These are phyloP conservation scores for Podosphaera fusca DNA, from an alignment of 2,329 filamentous ascomycete genomes.

Conservation along the genomic window DNA sequence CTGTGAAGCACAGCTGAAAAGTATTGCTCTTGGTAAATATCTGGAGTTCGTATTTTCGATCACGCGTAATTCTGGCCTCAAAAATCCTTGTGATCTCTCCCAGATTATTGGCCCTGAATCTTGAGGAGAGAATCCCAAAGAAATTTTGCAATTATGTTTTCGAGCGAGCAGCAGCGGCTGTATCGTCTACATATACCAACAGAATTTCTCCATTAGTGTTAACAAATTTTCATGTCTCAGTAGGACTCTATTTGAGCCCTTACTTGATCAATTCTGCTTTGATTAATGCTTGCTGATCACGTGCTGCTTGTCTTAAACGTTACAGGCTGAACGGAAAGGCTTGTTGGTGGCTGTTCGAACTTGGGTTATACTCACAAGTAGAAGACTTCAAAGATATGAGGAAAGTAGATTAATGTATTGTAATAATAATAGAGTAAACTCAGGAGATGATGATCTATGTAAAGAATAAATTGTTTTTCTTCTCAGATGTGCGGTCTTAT, in stretches of 20 bases:
- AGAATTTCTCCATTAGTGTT: neutral
- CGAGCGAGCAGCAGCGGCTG: neutral
- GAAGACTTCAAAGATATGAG: too few species aligned
- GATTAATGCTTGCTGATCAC: neutral
- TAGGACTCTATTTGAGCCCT: neutral
- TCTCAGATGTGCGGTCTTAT: too few species aligned
- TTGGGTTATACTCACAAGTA: too few species aligned
- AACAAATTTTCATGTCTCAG: neutral
- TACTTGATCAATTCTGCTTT: neutral
- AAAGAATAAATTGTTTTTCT: too few species aligned
- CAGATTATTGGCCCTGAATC: constrained; percentile 1
- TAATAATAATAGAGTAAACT: too few species aligned
- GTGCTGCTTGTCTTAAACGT: neutral
- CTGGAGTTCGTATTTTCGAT: neutral
- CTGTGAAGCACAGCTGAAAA: neutral
- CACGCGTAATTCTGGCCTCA: neutral
- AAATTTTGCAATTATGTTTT: neutral
- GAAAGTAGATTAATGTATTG: too few species aligned
- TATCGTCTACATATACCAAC: constrained; percentile 1
- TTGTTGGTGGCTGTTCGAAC: neutral
- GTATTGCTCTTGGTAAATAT: neutral
- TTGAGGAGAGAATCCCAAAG: neutral
- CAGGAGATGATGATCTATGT: too few species aligned
- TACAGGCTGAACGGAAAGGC: neutral
- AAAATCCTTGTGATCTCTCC: constrained; percentile 1